Conservation (phyloP, 2,329 filamentous ascomycete species). For the Hyphodiscus sp. region DNA sequence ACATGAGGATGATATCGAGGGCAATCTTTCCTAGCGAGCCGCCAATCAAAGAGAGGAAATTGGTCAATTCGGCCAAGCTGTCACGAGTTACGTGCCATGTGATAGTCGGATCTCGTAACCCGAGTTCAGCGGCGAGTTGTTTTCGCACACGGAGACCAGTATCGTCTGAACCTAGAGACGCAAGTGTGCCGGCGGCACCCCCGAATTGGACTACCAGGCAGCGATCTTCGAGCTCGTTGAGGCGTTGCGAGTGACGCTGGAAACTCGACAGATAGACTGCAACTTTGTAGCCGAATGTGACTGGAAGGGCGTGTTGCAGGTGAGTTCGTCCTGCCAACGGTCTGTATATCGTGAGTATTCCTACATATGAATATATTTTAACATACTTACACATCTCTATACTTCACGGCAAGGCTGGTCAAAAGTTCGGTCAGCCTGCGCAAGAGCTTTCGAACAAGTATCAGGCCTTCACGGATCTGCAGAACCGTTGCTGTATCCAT, state of each 20-base stretch:
- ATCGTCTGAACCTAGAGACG: constrained; percentile 42
- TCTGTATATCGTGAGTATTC: neutral
- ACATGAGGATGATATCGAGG: constrained; percentile 51
- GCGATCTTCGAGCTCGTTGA: constrained; percentile 40
- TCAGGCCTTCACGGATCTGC: constrained; percentile 45
- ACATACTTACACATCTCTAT: constrained; percentile 36
- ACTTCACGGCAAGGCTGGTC: constrained; percentile 35
- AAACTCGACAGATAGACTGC: constrained; percentile 47
- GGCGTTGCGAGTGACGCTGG: constrained; percentile 40
- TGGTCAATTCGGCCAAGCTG: constrained; percentile 45
- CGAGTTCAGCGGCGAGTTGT: constrained; percentile 42
- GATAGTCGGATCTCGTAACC: constrained; percentile 42
- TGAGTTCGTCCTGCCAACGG: constrained; percentile 53
- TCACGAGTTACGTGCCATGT: constrained; percentile 53
- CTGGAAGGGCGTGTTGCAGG: constrained; percentile 49
- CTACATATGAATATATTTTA: neutral
- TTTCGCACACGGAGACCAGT: constrained; percentile 43
- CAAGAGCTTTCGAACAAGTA: constrained; percentile 40
- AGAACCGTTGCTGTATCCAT: constrained; percentile 49
- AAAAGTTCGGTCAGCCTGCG: constrained; percentile 38
- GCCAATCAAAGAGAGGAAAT: constrained; percentile 46
- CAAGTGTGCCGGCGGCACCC: constrained; percentile 48
- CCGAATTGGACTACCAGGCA: constrained; percentile 49
- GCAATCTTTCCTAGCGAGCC: constrained; percentile 49
- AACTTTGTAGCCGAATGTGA: constrained; percentile 53